Evolutionary conservation across 352 stramenopile species (phyloP).

Genomic region (Pythium dissimile): DNA sequence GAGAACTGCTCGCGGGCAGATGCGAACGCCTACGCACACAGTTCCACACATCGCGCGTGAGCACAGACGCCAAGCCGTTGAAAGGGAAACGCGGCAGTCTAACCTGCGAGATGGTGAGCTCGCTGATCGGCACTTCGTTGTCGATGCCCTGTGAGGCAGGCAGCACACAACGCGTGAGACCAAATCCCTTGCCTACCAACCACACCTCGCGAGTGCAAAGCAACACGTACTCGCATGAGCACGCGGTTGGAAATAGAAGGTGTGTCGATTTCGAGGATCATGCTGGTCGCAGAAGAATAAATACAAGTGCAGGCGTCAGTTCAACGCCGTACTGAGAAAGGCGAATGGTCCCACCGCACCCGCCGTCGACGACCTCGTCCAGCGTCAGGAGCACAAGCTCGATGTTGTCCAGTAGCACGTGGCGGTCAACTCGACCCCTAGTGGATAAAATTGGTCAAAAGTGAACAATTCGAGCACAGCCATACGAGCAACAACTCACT

Average conservation of each 20-base stretch:
- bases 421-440: conserved; percentile 81
- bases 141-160: conserved; percentile 62
- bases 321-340: neutral
- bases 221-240: conserved; percentile 81
- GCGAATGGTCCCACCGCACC: conserved; percentile 31
- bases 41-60: neutral
- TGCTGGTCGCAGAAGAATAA: too few relatives aligned
- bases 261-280: conserved; percentile 88
- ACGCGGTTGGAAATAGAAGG: conserved; percentile 88
- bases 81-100: neutral
- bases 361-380: conserved; percentile 89
- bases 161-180: neutral
- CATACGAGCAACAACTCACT: conserved; percentile 35
- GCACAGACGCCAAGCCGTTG: neutral
- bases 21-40: conserved; percentile 62
- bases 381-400: conserved; percentile 88
- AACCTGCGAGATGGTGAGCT: conserved; percentile 86
- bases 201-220: neutral
- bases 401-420: conserved; percentile 90
- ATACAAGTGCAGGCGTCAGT: neutral
- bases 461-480: neutral
- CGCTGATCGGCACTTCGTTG: conserved; percentile 82
- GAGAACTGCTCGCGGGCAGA: conserved; percentile 86
- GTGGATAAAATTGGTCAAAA: neutral
- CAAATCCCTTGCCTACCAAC: conserved; percentile 4